phyloP scores from a whole-genome alignment of 2,329 filamentous ascomycete genomes.

The Amauroascus verrucosus region DNA sequence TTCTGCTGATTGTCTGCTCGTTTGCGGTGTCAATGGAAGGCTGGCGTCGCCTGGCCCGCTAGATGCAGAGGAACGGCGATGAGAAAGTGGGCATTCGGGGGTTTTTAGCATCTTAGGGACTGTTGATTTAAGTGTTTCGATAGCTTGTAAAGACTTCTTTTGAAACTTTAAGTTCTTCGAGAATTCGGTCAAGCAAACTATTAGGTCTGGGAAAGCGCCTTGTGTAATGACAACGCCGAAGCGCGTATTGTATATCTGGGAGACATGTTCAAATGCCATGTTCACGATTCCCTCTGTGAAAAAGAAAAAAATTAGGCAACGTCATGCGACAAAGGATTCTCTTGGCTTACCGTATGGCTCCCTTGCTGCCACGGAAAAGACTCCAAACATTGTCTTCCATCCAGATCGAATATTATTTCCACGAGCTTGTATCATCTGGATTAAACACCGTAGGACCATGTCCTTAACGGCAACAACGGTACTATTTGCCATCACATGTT shows the following conservation, averaged over 20 bases:
- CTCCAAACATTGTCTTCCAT: conserved; percentile 99
- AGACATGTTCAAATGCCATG: conserved; percentile 92
- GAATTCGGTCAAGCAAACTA: conserved; percentile 95
- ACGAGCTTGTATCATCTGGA: conserved; percentile 97
- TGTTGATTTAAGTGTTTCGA: conserved; percentile 87
- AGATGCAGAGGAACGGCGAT: conserved; percentile 42
- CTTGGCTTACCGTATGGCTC: conserved; percentile 61
- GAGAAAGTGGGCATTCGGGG: conserved; percentile 83
- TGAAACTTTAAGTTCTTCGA: conserved; percentile 98
- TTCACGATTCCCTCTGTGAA: conserved; percentile 77
- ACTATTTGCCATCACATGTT: conserved; percentile 92
- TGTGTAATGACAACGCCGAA: conserved; percentile 96
- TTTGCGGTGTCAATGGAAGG: conserved; percentile 48
- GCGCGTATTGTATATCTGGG: conserved; percentile 85
- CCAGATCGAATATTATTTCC: conserved; percentile 96
- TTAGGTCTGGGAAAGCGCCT: conserved; percentile 88
- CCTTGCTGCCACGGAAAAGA: conserved; percentile 88
- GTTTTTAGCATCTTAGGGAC: conserved; percentile 92
- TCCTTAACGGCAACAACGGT: conserved; percentile 89
- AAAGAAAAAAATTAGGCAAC: conserved; percentile 18
- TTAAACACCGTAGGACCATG: conserved; percentile 88
- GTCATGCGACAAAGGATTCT: neutral
- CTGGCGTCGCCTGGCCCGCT: conserved; percentile 1
- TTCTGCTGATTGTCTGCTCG: conserved; percentile 75
- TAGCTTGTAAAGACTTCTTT: conserved; percentile 92